These are phyloP conservation scores for Boletellus sp. DNA, from an alignment of 768 basidiomycete genomes.

Conservation along the genomic window DNA sequence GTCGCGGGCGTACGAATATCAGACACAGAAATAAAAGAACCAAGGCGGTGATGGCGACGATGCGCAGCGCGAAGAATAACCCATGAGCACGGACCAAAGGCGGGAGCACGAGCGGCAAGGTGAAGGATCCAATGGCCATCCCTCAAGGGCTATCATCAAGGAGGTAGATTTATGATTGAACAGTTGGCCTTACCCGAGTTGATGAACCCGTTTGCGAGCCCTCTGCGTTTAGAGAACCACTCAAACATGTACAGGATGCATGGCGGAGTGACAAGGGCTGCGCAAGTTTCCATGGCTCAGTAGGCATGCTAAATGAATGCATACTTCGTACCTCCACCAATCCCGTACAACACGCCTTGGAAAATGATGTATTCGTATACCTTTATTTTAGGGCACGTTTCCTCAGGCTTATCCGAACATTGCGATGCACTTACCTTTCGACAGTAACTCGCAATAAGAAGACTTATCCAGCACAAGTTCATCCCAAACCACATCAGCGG, in stretches of 20 bases:
- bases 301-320: neutral
- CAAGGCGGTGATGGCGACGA: neutral
- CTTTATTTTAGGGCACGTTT: neutral
- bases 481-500: constrained; percentile 2
- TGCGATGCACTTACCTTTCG: no score
- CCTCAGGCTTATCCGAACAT: no score
- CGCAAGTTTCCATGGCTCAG: neutral
- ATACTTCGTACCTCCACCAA: constrained; percentile 1
- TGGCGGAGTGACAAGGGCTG: neutral
- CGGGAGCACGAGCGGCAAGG: neutral
- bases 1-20: neutral
- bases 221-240: neutral
- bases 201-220: neutral
- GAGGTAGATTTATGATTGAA: neutral
- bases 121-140: neutral
- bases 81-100: neutral
- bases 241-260: neutral
- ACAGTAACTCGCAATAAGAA: constrained; percentile 1
- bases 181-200: neutral
- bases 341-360: constrained; percentile 2
- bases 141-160: neutral
- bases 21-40: neutral
- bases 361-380: neutral
- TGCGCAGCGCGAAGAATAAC: neutral
- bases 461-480: neutral